A percentile compares a stretch with the other conserved stretches of the same genome.
phyloP scores from a whole-genome alignment of 805 yeast genomes.

The Saturnispora sekii region DNA sequence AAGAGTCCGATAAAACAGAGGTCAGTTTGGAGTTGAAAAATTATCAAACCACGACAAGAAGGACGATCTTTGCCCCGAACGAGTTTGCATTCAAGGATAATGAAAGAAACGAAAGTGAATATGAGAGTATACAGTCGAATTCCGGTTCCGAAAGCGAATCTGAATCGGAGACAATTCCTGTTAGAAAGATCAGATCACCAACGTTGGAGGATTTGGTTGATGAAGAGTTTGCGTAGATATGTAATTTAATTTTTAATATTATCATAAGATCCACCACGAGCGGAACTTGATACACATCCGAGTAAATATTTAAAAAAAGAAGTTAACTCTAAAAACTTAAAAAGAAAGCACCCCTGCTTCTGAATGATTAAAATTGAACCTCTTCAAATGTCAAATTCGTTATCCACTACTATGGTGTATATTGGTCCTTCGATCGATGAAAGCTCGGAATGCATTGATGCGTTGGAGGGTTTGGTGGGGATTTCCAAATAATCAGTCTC shows the following conservation, averaged over 20 bases:
- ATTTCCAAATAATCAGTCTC: background rate
- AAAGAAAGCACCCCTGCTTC: no score
- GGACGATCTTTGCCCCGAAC: conserved; percentile 18
- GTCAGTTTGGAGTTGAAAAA: conserved; percentile 14
- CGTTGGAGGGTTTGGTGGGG: background rate
- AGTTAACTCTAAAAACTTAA: no score
- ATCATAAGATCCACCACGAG: background rate
- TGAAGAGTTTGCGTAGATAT: conserved; percentile 14
- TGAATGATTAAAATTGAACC: background rate
- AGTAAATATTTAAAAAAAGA: no score
- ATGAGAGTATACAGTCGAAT: background rate
- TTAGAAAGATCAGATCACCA: conserved; percentile 11
- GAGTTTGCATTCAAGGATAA: conserved; percentile 5
- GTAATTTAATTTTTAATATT: background rate
- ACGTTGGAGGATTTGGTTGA: conserved; percentile 17
- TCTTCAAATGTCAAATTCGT: conserved; percentile 2
- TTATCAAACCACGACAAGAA: conserved; percentile 21
- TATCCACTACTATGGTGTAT: conserved; percentile 1
- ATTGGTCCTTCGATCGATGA: background rate
- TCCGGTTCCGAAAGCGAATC: background rate
- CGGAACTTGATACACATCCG: background rate
- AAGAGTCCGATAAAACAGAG: background rate
- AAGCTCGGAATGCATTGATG: background rate
- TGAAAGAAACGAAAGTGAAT: conserved; percentile 3
- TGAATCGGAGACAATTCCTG: conserved; percentile 1